Evolutionary conservation across 495 filamentous ascomycete species (phyloP), one percentile per base, ranked within the genome.

Genomic region (Glonium stellatum): DNA sequence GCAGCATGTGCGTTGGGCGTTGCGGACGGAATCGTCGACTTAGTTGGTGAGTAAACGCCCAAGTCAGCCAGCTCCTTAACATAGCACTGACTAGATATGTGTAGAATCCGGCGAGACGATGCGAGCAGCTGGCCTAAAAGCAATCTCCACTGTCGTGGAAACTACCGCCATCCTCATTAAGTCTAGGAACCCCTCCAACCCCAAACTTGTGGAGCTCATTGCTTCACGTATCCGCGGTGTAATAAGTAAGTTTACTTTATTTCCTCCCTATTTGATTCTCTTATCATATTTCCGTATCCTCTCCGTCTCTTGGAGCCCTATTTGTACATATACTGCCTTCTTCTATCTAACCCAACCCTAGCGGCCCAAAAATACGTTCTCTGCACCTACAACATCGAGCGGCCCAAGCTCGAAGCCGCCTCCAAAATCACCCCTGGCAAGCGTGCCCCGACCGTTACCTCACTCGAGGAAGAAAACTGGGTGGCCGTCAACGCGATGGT

Each of bases 41-140:
- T 98, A 59, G 93, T 98, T 70, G 92, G 92, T 96, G 69, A 63
- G 85, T 22, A 5, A 13, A 42, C 18, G 54, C 19, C 21, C 18
- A 23, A 9, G 3, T 0, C 19, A 31, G 6, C 6, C 27, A 6
- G 6, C 2, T 6, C 2, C 6, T 6, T 6, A 31, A 31, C 27
- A 31, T 31, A 31, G 27, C 27, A 0, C 31, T 42, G 47, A 55
- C 18, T 4, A 22, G 35, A 37, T 13, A 5, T 18, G 27, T 44
- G 21, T 60, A 96, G 93, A 98, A 82, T 98, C 93, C 39, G 93
- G 93, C 51, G 92, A 97, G 70, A 98, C 93, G 11, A 98, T 98
- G 93, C 90, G 87, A 68, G 93, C 91, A 1, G 92, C 92, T 36
- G 95, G 95, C n/a, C 80, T 98, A 46, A 95, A 93, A 73, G 83